Evolutionary conservation across 2,329 filamentous ascomycete genomes (phyloP).

Genomic region (Penicillium brevicompactum): DNA sequence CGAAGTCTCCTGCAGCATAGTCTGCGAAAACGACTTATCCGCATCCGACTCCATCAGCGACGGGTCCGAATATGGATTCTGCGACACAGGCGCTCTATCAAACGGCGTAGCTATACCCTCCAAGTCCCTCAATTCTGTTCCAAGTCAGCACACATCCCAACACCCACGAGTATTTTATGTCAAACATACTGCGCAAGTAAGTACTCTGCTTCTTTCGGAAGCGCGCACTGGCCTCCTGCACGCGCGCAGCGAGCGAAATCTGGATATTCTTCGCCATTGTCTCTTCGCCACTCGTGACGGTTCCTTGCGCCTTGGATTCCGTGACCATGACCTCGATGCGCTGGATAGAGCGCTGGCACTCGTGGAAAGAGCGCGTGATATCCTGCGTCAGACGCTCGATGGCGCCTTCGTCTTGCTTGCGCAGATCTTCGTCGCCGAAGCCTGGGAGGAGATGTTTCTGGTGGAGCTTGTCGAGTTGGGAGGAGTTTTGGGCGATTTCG

Average conservation of each 20-base stretch:
- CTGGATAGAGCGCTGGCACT: conserved; percentile 86
- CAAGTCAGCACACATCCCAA: not conserved
- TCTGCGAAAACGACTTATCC: conserved; percentile 89
- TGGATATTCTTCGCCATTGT: conserved; percentile 96
- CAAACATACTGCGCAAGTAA: conserved; percentile 80
- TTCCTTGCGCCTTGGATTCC: conserved; percentile 71
- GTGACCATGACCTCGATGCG: conserved; percentile 83
- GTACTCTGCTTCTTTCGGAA: conserved; percentile 98
- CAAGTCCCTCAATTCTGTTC: conserved; percentile 71
- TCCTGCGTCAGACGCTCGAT: conserved; percentile 89
- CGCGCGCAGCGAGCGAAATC: conserved; percentile 80
- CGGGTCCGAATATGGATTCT: conserved; percentile 76
- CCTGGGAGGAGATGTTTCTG: conserved; percentile 96
- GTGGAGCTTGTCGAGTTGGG: conserved; percentile 85
- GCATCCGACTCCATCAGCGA: conserved; percentile 91
- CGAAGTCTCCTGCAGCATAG: conserved; percentile 77
- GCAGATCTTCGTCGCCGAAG: conserved; percentile 92
- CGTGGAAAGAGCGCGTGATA: conserved; percentile 85
- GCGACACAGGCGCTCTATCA: conserved; percentile 52
- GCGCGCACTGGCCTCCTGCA: conserved; percentile 86
- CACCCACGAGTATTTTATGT: conserved; percentile 7
- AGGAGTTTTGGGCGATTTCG: conserved; percentile 79
- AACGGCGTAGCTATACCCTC: conserved; percentile 61
- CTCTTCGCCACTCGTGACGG: conserved; percentile 80
- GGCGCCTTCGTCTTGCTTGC: conserved; percentile 80